A percentile compares a stretch with the other conserved stretches of the same genome.
Evolutionary conservation across 1,284 basidiomycete species (phyloP).

Genomic region (Trichosporon faecale): DNA sequence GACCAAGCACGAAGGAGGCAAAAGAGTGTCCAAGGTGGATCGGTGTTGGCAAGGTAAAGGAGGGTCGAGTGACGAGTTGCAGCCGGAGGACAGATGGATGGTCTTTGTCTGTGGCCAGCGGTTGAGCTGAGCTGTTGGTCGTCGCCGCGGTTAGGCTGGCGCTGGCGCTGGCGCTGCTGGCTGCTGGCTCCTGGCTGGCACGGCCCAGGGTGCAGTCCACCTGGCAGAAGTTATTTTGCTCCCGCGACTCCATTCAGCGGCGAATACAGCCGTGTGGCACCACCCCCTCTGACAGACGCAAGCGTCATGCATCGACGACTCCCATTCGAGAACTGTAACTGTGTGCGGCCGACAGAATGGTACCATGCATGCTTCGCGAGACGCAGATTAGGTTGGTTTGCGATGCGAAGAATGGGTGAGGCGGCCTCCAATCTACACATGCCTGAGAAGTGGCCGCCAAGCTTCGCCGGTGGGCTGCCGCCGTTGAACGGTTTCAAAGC

Average conservation of each 20-base stretch:
- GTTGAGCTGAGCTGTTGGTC: slow-evolving; percentile 2
- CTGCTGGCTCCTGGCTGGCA: slow-evolving; percentile 1
- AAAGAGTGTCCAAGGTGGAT: not conserved
- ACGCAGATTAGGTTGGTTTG: not conserved
- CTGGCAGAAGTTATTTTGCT: slow-evolving; percentile 7
- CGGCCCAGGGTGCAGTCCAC: not conserved
- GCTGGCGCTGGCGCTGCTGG: not conserved
- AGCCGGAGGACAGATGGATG: not conserved
- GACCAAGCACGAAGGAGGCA: slow-evolving; percentile 6
- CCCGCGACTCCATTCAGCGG: not conserved
- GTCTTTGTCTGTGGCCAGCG: slow-evolving; percentile 13
- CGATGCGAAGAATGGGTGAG: not conserved
- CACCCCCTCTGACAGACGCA: not conserved
- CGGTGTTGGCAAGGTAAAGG: not conserved
- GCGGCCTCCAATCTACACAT: not conserved
- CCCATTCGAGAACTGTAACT: not conserved
- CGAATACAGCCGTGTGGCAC: slow-evolving; percentile 9
- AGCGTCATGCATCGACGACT: not conserved
- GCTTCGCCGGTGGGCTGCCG: not conserved
- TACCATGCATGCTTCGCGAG: not conserved
- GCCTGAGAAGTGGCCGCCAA: not conserved
- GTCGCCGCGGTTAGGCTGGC: slow-evolving; percentile 5
- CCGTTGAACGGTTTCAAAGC: not conserved
- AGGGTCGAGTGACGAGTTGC: not conserved
- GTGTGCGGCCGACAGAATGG: not conserved